phyloP scores from a whole-genome alignment of 768 basidiomycete genomes.

The Panellus pusillus region DNA sequence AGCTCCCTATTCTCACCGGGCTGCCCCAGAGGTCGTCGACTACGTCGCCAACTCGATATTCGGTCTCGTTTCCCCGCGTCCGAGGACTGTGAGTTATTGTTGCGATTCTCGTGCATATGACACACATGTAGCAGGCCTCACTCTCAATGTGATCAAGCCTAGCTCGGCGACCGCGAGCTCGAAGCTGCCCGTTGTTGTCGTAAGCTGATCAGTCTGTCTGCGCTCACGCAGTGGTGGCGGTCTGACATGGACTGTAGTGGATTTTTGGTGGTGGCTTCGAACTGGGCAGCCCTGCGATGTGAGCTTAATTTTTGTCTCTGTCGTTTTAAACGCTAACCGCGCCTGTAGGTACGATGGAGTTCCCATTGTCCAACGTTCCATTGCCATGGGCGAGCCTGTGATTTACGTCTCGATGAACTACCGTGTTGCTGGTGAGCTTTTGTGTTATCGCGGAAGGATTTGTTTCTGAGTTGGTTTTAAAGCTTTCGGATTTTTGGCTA shows the following conservation, averaged over 20 bases:
- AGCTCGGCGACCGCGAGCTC: slow-evolving; percentile 31
- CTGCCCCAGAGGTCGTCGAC: slow-evolving; percentile 30
- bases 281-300: slow-evolving; percentile 21
- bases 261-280: slow-evolving; percentile 42
- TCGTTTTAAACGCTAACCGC: not conserved
- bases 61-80: slow-evolving; percentile 29
- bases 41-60: slow-evolving; percentile 29
- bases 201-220: slow-evolving; percentile 24
- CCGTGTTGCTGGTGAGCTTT: slow-evolving; percentile 23
- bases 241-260: slow-evolving; percentile 32
- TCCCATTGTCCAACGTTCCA: slow-evolving; percentile 43
- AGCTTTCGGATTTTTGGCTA: slow-evolving; percentile 46
- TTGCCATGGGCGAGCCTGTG: slow-evolving; percentile 43
- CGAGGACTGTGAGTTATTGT: slow-evolving; percentile 43
- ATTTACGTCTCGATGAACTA: slow-evolving; percentile 59
- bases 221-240: not conserved
- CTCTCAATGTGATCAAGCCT: slow-evolving; percentile 48
- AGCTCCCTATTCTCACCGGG: slow-evolving; percentile 31
- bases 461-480: not conserved
- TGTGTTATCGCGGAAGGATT: no score
- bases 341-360: slow-evolving; percentile 40
- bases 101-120: not conserved
- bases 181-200: slow-evolving; percentile 51
- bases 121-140: slow-evolving; percentile 32
- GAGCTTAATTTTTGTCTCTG: not conserved